A percentile compares a stretch with the other conserved stretches of the same genome.
These are phyloP conservation scores for Bolboschoenoplectus hybrid DNA, from an alignment of 202 grass and related monocot genomes.

Conservation along the genomic window DNA sequence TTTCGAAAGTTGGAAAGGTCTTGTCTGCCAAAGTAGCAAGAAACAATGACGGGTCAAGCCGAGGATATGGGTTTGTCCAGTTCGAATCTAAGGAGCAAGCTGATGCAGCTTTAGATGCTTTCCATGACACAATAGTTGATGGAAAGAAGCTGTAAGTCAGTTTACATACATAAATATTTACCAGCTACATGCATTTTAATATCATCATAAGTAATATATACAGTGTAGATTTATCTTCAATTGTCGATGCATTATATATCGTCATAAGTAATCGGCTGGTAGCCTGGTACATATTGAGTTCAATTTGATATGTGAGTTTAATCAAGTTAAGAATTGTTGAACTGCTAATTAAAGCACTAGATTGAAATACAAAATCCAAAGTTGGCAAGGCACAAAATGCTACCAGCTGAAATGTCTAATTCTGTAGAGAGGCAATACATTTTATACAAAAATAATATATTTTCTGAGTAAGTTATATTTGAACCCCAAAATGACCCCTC, in stretches of 20 bases:
- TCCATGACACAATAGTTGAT: constrained; percentile 54
- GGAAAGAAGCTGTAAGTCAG: constrained; percentile 65
- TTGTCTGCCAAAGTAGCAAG: constrained; percentile 68
- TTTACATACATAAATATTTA: background rate
- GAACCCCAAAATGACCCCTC: too few relatives aligned
- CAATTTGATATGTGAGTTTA: background rate
- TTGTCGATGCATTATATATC: background rate
- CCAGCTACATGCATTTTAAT: constrained; percentile 8
- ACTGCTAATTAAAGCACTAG: background rate
- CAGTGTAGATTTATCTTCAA: background rate
- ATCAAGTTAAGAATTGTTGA: background rate
- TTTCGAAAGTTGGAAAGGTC: constrained; percentile 71
- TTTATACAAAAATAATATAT: too few relatives aligned
- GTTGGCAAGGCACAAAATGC: background rate
- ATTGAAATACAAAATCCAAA: constrained; percentile 9
- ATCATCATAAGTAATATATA: background rate
- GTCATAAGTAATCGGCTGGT: background rate
- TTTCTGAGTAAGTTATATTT: too few relatives aligned
- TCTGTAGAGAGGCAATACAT: too few relatives aligned
- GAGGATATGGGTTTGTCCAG: constrained; percentile 84
- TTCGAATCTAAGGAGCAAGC: constrained; percentile 63
- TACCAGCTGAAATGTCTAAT: too few relatives aligned
- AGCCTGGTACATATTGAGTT: background rate
- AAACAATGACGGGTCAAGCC: constrained; percentile 64
- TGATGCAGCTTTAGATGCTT: constrained; percentile 54